phyloP scores from a whole-genome alignment of 495 filamentous ascomycete species.

The Thermochaetoides thermophila region DNA sequence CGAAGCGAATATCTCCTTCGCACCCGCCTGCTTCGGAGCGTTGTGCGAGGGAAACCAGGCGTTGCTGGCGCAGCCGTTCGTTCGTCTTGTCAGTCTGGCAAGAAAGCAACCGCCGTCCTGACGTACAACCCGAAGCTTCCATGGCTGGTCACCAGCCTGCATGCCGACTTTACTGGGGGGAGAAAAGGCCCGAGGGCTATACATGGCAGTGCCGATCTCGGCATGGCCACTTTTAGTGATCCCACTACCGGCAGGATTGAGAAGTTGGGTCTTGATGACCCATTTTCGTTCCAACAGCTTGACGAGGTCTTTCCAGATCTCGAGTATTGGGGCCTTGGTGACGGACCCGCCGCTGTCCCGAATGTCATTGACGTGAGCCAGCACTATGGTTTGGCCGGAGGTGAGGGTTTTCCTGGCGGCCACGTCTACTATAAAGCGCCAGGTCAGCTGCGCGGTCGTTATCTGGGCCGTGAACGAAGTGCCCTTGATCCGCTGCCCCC shows the following conservation, averaged over 20 bases:
- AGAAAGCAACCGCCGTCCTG: conserved; percentile 39
- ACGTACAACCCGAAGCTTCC: conserved; percentile 73
- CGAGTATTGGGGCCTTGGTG: conserved; percentile 59
- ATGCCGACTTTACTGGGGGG: conserved; percentile 52
- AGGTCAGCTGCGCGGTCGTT: conserved; percentile 68
- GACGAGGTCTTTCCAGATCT: conserved; percentile 59
- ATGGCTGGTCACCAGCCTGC: conserved; percentile 57
- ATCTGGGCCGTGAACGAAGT: conserved; percentile 39
- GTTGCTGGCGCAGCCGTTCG: conserved; percentile 21
- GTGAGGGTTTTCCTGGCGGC: conserved; percentile 71
- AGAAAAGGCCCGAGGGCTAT: conserved; percentile 64
- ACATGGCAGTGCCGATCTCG: conserved; percentile 64
- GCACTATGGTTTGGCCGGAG: conserved; percentile 66
- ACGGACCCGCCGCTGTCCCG: conserved; percentile 58
- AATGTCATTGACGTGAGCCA: conserved; percentile 86
- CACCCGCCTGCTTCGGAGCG: conserved; percentile 67
- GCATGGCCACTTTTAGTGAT: conserved; percentile 59
- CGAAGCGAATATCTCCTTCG: conserved; percentile 81
- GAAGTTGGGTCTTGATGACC: conserved; percentile 67
- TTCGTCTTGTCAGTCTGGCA: conserved; percentile 37
- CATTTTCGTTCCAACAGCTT: conserved; percentile 58
- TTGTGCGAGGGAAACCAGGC: conserved; percentile 54
- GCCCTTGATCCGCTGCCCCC: conserved; percentile 30
- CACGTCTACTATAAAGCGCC: conserved; percentile 57
- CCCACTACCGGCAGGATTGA: conserved; percentile 65